Evolutionary conservation across 257 asterid genomes (phyloP), one percentile per base, ranked within the genome.

Genomic region (Gentiana macrophylla): DNA sequence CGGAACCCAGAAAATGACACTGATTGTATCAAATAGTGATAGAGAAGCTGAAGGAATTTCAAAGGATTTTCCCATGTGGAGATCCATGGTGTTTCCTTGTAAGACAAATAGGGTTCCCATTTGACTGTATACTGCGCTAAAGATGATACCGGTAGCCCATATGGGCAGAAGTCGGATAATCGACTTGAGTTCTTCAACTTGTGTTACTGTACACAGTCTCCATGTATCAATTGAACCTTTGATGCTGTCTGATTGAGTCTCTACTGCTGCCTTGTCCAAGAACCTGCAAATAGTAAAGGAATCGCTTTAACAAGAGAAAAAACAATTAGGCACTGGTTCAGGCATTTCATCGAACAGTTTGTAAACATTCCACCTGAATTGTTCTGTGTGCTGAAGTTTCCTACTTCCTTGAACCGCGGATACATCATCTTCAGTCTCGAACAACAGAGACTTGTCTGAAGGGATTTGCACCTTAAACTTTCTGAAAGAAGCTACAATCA

Each of bases 191-290:
- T 84, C 94, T 76, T 84, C 87, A 1, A 81, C 85, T 53, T 81
- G 90, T 7, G 94, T 84, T 10, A 84, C 80, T 0, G 85, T 77
- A 65, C 94, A 79, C 5, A 84, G 83, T 47, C 76, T 68, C 87
- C 87, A 84, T 12, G 75, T 46, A 36, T 77, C 54, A 1, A 51
- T 57, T 6, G 77, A 44, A 13, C 68, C 81, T 37, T 71, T 71
- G 61, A 57, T 53, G 12, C 53, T 4, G 59, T 81, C 94, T n/a
- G 67, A 50, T 66, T 79, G 61, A 45, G 67, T 74, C 68, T 73
- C 73, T n/a, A 81, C 81, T 2, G 94, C 94, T 12, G 90, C 94
- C 70, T 72, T 79, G 57, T 84, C 90, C 2, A 84, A 70, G 67
- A 84, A 84, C 55, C 94, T 84, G 80, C 36, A 66, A 1, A 33